Evolutionary conservation across 192 early-diverging fungal species (phyloP), one percentile per base, ranked within the genome.

Genomic region (Thamnidium elegans): DNA sequence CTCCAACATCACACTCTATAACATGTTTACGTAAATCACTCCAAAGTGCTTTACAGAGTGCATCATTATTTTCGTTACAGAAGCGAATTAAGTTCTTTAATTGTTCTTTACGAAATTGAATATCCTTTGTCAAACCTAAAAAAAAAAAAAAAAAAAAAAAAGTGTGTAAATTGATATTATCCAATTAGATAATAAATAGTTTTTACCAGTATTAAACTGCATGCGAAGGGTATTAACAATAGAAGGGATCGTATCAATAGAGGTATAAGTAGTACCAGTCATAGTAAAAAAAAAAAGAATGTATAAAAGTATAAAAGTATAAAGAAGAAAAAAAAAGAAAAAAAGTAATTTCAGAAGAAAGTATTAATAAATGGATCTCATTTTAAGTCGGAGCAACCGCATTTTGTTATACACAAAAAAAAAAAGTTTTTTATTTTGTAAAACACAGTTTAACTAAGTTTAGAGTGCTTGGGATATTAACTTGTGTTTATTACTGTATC

Each of bases 91-190:
- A n/a, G n/a, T 54, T 47, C 17, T 68, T 50, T 1, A 73, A 32
- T 36, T 73, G 71, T 21, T 68, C 30, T 55, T 73, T 73, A 54
- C 71, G 53, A 31, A 68, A 73, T 15, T 44, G 26, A 7, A 73
- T 14, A 21, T 67, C 56, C n/a, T 68, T 67, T 14, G 71, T 68
- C 2, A 73, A 15, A 14, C 66, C 71, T 67, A 32, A 21, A n/a
- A 21, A 45, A 34, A 70, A 39, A 17, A 36, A 61, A n/a, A n/a
- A 32, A 21, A n/a, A 21, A 45, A 34, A 20, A 42, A 30, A 3
- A 13, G 8, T 13, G 32, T 30, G 31, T 39, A 43, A 1, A 39
- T 26, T 30, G 30, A 14, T 5, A 45, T 5, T 62, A 7, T 26
- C 26, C n/a, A 34, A 31, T 19, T 19, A 62, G 4, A 10, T 39